Base-by-base conservation (phyloP, 805 yeast genomes). In the Brettanomyces nanus region DNA sequence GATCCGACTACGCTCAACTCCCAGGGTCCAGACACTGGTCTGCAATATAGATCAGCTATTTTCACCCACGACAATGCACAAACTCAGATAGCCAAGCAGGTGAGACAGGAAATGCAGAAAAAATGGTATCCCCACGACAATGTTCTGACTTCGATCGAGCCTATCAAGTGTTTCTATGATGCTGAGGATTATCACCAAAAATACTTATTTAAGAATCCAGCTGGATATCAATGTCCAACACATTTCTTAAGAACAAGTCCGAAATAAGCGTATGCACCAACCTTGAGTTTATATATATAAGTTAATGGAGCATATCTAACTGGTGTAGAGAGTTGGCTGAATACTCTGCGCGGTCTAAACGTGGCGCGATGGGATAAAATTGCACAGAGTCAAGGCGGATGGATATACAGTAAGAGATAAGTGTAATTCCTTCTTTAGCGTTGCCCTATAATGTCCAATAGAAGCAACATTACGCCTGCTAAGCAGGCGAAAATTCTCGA, bases 111-210 rank as follows among this genome's bases (percentile, higher is more conserved):
- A 33, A 68, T 77, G 55, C 92, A 87, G 56, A 72, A 73, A 39
- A 69, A 73, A 41, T 92, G 90, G 84, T 82, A 80, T 59, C 78
- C 80, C n/a, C 67, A 69, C 34, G 69, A 80, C 51, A 63, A 65
- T 40, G 80, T 92, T 20, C 81, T 65, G 33, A 87, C 97, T 1
- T 63, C 62, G 32, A 73, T 89, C 36, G 82, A 75, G 52, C 81
- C 84, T 6, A 69, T 86, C 32, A 56, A 65, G 36, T 68, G 66
- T 42, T 92, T 85, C 69, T 81, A 79, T 66, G 96, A 89, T 54
- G 97, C 97, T n/a, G 98, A 90, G 61, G 89, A 79, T 27, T 90
- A 89, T 58, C 98, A 90, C 58, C 97, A 90, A 57, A 53, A 70
- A 44, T 90, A 92, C 57, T 66, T 90, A 50, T 69, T 71, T 40